Conservation (phyloP, 2,329 filamentous ascomycete species). For the Epichloe hybrida region DNA sequence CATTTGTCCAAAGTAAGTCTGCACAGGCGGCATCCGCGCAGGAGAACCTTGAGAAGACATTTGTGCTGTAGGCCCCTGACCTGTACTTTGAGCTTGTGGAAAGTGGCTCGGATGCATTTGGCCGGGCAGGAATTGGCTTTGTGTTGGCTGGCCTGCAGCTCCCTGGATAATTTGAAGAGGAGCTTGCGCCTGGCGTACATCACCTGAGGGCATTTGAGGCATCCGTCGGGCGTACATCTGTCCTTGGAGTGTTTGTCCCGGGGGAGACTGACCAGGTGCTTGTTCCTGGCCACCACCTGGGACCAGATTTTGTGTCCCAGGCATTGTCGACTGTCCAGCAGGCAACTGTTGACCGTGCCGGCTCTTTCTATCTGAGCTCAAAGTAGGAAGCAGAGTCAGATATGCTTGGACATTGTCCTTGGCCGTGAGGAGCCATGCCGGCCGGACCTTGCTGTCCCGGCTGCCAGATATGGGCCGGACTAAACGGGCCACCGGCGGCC, state of each 20-base stretch:
- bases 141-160: too few relatives aligned
- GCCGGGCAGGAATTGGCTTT: neutral
- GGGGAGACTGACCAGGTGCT: too few relatives aligned
- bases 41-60: neutral
- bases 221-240: too few relatives aligned
- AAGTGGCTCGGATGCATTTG: neutral
- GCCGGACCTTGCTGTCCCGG: constrained; percentile 4
- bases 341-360: too few relatives aligned
- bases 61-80: neutral
- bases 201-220: too few relatives aligned
- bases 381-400: constrained; percentile 1
- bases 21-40: neutral
- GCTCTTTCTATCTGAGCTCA: too few relatives aligned
- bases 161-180: too few relatives aligned
- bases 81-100: neutral
- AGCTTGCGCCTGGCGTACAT: too few relatives aligned
- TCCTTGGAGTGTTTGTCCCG: too few relatives aligned
- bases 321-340: too few relatives aligned
- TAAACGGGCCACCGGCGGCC: neutral
- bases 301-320: too few relatives aligned
- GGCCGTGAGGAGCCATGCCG: neutral
- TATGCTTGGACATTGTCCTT: neutral
- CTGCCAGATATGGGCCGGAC: constrained; percentile 3
- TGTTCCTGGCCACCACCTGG: too few relatives aligned
- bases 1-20: neutral